Conservation (phyloP, 805 yeast genomes). For the Yamadazyma phyllophila region DNA sequence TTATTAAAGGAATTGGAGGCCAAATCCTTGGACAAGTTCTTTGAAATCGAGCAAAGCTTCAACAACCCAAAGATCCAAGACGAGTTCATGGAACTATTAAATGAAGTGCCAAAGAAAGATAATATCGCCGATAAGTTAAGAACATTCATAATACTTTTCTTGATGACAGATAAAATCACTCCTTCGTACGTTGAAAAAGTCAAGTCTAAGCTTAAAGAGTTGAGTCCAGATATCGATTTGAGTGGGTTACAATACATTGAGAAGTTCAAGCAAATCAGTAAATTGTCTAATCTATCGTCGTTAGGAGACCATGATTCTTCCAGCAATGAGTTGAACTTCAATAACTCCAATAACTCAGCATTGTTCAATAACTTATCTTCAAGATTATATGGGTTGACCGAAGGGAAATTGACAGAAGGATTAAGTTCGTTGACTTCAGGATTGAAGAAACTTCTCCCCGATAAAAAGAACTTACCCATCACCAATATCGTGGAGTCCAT, state of each 20-base stretch:
- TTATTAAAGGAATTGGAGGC: constrained; percentile 79
- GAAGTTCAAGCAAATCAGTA: constrained; percentile 64
- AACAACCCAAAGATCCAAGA: constrained; percentile 56
- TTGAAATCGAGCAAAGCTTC: constrained; percentile 88
- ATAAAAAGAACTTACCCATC: constrained; percentile 81
- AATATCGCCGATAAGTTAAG: constrained; percentile 76
- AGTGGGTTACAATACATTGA: constrained; percentile 70
- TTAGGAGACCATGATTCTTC: constrained; percentile 16
- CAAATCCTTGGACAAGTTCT: constrained; percentile 84
- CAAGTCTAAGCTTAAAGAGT: constrained; percentile 55
- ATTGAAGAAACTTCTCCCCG: constrained; percentile 82
- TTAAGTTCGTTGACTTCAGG: constrained; percentile 87
- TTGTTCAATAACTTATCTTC: constrained; percentile 72
- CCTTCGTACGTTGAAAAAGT: constrained; percentile 47
- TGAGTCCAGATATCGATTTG: constrained; percentile 53
- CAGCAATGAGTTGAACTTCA: constrained; percentile 12
- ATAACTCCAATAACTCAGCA: constrained; percentile 44
- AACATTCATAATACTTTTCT: constrained; percentile 76
- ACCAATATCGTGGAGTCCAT: constrained; percentile 89
- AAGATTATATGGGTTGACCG: constrained; percentile 76
- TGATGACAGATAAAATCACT: constrained; percentile 46
- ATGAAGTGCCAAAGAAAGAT: constrained; percentile 52
- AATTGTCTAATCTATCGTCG: constrained; percentile 22
- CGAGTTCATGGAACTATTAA: constrained; percentile 59
- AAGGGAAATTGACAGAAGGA: constrained; percentile 82